Conservation (phyloP, 148 eudicot species). For the Nepenthes mirabilis region DNA sequence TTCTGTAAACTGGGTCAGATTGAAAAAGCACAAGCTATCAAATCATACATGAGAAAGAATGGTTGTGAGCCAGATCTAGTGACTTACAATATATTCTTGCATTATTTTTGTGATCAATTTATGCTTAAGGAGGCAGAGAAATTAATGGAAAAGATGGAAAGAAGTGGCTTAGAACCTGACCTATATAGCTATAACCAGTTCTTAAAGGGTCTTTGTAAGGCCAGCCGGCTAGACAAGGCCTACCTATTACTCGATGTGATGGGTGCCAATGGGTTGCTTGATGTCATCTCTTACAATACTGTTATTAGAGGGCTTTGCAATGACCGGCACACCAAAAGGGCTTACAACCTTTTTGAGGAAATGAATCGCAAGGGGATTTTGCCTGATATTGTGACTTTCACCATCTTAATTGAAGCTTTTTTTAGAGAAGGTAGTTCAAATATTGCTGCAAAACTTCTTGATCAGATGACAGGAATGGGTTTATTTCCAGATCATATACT, state of each 20-base stretch:
- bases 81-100: conserved; percentile 69
- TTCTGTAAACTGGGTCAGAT: conserved; percentile 68
- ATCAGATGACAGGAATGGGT: conserved; percentile 63
- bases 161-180: conserved; percentile 50
- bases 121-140: conserved; percentile 81
- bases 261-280: conserved; percentile 61
- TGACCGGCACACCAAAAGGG: conserved; percentile 27
- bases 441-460: conserved; percentile 49
- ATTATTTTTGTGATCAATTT: conserved; percentile 65
- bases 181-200: conserved; percentile 80
- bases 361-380: conserved; percentile 56
- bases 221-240: conserved; percentile 69
- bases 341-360: conserved; percentile 58
- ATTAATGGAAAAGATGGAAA: conserved; percentile 57
- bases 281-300: conserved; percentile 82
- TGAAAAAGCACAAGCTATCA: conserved; percentile 63
- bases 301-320: conserved; percentile 59
- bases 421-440: conserved; percentile 47
- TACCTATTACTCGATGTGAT: conserved; percentile 59
- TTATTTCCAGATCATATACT: conserved; percentile 51
- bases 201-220: conserved; percentile 88
- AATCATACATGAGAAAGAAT: conserved; percentile 58
- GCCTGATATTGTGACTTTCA: conserved; percentile 81
- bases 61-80: conserved; percentile 77
- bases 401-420: conserved; percentile 67